phyloP scores from a whole-genome alignment of 176 grass and related monocot genomes.

The Bonia amplexicaulis region DNA sequence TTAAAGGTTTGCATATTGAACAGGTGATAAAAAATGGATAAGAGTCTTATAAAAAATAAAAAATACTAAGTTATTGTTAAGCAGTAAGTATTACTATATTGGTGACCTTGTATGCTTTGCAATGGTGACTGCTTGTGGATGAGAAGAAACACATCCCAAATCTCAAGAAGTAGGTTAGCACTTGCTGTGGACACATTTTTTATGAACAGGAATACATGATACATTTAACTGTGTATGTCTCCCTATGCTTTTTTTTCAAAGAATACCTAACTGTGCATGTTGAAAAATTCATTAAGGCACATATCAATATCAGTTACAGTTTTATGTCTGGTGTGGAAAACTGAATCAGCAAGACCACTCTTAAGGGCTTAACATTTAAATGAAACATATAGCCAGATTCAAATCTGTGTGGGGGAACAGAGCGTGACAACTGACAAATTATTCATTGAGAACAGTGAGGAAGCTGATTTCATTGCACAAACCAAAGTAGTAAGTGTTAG shows the following conservation, averaged over 20 bases:
- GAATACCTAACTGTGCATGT: not conserved
- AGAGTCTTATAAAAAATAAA: not conserved
- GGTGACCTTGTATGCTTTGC: not conserved
- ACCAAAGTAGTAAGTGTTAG: not conserved
- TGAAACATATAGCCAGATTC: not conserved
- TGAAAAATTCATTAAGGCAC: not conserved
- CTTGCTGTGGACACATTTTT: conserved; percentile 15
- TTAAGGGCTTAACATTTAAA: not conserved
- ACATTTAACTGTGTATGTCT: too few species aligned
- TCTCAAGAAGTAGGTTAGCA: not conserved
- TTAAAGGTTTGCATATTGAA: not conserved
- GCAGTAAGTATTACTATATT: not conserved
- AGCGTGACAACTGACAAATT: not conserved
- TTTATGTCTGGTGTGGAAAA: conserved; percentile 9
- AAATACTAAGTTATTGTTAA: not conserved
- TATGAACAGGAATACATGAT: not conserved
- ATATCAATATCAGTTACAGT: not conserved
- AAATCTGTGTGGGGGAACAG: not conserved
- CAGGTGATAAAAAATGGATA: not conserved
- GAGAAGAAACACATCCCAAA: not conserved
- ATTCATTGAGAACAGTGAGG: not conserved
- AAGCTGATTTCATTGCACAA: not conserved
- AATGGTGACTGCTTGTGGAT: not conserved
- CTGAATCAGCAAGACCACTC: not conserved
- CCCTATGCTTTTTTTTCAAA: not conserved